Evolutionary conservation across 1,284 basidiomycete genomes (phyloP), one percentile per base, ranked within the genome.

Genomic region (Ustilago tritici): DNA sequence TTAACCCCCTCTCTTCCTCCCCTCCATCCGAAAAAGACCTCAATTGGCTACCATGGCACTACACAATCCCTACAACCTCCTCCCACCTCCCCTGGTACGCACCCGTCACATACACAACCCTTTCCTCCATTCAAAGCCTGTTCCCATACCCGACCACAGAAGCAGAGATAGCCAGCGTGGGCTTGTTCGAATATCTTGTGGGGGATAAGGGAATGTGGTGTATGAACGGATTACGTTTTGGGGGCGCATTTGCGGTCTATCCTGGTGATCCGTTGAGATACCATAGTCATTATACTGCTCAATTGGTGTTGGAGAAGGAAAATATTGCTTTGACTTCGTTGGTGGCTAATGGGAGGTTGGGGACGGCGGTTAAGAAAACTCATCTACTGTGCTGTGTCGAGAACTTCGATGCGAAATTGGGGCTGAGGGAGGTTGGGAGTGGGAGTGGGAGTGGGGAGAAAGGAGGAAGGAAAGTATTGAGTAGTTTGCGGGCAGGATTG

Each of bases 331-430:
- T 76, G 17, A 56, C 52, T 0, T 23, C 97, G 84, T 90, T 99
- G 49, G 92, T 99, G 19, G 95, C 96, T 0, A 95, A 95, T 85
- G 97, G 97, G 5, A 90, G 97, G 36, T 87, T 99, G 47, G 97
- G 96, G 0, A 99, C 97, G 0, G 96, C 94, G 0, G 98, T 97
- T 4, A 99, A 98, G 86, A 99, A 99, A 87, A 92, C 95, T 0
- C 95, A 98, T 85, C 87, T 99, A 35, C 86, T 99, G 7, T 97
- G 95, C 81, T 91, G 91, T 36, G 56, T 72, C 0, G 34, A 57
- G 15, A 3, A 38, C 1, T 38, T 67, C 10, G 43, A 65, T 17
- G 23, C 17, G 28, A 31, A 10, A 11, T 23, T 72, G 12, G 6
- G 15, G n/a, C 5, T 35, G 56, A 46, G 23, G 54, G 15, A 7